Evolutionary conservation across 169 alveolate species (phyloP).

Genomic region (Theileria luwenshuni): DNA sequence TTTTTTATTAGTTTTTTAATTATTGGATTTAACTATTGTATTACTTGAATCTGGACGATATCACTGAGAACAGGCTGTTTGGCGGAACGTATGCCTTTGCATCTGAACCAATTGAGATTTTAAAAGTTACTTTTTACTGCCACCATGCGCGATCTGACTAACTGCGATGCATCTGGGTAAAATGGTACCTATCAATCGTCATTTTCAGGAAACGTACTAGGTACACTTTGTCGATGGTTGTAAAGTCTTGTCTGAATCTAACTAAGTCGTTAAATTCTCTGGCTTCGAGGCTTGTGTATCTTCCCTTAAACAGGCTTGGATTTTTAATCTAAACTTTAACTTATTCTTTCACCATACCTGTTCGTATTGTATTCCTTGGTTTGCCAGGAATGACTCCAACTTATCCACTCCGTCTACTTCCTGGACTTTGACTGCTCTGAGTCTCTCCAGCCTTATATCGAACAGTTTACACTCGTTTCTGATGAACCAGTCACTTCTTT

Average conservation of each 20-base stretch:
- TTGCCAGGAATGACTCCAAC: slow-evolving; percentile 69
- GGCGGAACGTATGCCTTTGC: slow-evolving; percentile 72
- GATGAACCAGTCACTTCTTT: slow-evolving; percentile 84
- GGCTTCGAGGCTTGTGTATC: slow-evolving; percentile 28
- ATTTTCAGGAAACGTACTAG: slow-evolving; percentile 55
- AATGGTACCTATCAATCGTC: slow-evolving; percentile 72
- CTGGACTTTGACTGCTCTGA: slow-evolving; percentile 62
- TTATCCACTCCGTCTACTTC: slow-evolving; percentile 72
- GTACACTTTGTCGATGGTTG: slow-evolving; percentile 62
- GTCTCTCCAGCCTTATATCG: slow-evolving; percentile 72
- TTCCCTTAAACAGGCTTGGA: slow-evolving; percentile 17
- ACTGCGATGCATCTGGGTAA: slow-evolving; percentile 74
- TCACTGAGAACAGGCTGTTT: slow-evolving; percentile 58
- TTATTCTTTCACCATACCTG: slow-evolving; percentile 14
- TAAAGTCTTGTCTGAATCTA: slow-evolving; percentile 46
- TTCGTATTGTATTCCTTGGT: slow-evolving; percentile 71
- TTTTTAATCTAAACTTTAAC: slow-evolving; percentile 13
- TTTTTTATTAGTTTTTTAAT: not conserved
- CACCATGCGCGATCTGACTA: slow-evolving; percentile 71
- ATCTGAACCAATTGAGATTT: slow-evolving; percentile 33
- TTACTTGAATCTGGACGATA: slow-evolving; percentile 48
- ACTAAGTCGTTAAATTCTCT: slow-evolving; percentile 39
- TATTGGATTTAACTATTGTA: not conserved
- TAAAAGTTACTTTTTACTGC: slow-evolving; percentile 20
- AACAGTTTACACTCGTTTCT: slow-evolving; percentile 78